A percentile compares a stretch with the other conserved stretches of the same genome.
Conservation (phyloP, 805 yeast genomes). For the Candida khao-thaluensis region DNA sequence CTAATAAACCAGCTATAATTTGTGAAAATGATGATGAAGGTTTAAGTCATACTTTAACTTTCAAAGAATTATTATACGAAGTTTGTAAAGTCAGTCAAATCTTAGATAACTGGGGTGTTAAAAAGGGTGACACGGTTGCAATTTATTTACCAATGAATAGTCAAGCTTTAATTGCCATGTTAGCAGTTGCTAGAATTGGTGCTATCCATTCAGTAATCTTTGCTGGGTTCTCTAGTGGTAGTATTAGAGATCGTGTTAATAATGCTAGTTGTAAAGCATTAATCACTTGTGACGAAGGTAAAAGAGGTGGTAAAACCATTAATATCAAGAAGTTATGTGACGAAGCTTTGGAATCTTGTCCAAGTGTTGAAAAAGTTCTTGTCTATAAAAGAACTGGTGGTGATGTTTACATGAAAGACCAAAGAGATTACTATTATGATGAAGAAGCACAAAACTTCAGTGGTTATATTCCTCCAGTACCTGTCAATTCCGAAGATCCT, state of each 20-base stretch:
- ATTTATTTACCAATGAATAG: conserved; percentile 86
- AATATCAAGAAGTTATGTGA: conserved; percentile 81
- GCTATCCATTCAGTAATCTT: conserved; percentile 84
- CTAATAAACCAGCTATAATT: conserved; percentile 70
- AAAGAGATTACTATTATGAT: conserved; percentile 78
- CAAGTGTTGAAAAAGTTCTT: conserved; percentile 64
- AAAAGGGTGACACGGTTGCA: conserved; percentile 83
- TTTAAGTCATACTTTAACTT: conserved; percentile 61
- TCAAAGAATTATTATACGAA: conserved; percentile 67
- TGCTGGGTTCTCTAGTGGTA: conserved; percentile 79
- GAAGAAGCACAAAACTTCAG: conserved; percentile 64
- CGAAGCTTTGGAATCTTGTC: conserved; percentile 68
- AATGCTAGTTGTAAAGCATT: conserved; percentile 73
- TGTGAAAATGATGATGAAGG: conserved; percentile 81
- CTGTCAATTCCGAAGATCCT: conserved; percentile 79
- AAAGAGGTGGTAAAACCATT: conserved; percentile 79
- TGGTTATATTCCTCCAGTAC: conserved; percentile 69
- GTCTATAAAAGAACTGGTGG: conserved; percentile 76
- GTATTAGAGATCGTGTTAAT: conserved; percentile 66
- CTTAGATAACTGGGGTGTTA: conserved; percentile 61
- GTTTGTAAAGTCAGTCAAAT: conserved; percentile 73
- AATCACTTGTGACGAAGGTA: conserved; percentile 78
- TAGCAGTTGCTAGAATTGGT: conserved; percentile 79
- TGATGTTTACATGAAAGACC: conserved; percentile 46
- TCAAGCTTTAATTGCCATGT: conserved; percentile 69